Base-by-base conservation (phyloP, 345 rosid genomes). In the Ailanthus altissimus region DNA sequence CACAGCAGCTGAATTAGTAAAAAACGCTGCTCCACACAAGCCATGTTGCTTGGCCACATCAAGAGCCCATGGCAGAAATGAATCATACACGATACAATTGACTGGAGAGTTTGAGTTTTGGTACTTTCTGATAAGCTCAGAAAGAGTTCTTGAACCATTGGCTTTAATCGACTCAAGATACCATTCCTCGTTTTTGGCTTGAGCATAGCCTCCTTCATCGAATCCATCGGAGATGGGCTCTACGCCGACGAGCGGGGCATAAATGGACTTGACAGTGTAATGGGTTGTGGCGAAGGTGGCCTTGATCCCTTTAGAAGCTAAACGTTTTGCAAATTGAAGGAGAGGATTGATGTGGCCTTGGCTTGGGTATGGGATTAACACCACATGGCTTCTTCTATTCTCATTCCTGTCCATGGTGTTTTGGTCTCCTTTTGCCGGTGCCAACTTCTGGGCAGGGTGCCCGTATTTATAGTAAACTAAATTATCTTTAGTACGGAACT, bases 311-410 rank as follows among this genome's bases (percentile, higher is more conserved):
- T 88, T 88, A 36, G 92, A 88, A 71, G 88, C 90, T 9, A 93
- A 75, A 56, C 90, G 92, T 78, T 90, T 89, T 1, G 92, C 93
- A 64, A 91, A 90, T 49, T 90, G 92, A 80, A 90, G 87, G 79
- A 87, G 87, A 4, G 98, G 94, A 85, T 92, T 92, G 13, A 91
- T 87, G 85, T 91, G 97, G 73, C 98, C 98, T 84, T 91, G 94
- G 79, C 89, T 83, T 53, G 97, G 97, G 67, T 89, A 93, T 18
- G 97, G 90, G 36, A 93, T 28, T 9, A 91, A 78, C 2, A 91
- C 42, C 5, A 89, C 90, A 54, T 91, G 98, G 46, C 75, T 78
- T 72, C 77, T 83, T 54, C 13, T 15, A 36, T 65, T 64, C 32
- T 83, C 82, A 86, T 51, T 13, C 3, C 1, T 69, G 25, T 6